Evolutionary conservation across 805 yeast species (phyloP).

Genomic region (Sugiyamaella qingdaonensis): DNA sequence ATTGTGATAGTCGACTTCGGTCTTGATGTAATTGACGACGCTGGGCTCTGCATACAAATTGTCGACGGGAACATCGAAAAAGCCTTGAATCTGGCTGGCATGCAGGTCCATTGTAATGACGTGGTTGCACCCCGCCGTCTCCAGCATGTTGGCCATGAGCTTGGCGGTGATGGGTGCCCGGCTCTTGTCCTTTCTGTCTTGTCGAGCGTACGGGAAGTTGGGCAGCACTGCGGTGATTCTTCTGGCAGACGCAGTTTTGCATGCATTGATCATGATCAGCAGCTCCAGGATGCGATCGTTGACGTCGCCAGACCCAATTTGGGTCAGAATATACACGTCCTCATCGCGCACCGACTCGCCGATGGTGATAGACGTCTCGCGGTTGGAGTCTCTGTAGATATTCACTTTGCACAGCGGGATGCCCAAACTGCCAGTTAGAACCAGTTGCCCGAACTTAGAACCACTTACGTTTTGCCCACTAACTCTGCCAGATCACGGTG

Average conservation of each 20-base stretch:
- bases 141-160: slow-evolving; percentile 84
- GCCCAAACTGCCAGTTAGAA: slow-evolving; percentile 44
- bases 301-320: slow-evolving; percentile 80
- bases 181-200: slow-evolving; percentile 93
- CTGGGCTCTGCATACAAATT: slow-evolving; percentile 94
- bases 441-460: neutral
- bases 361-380: slow-evolving; percentile 80
- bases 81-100: slow-evolving; percentile 97
- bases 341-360: slow-evolving; percentile 93
- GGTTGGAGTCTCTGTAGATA: slow-evolving; percentile 78
- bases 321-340: slow-evolving; percentile 50
- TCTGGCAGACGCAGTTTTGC: slow-evolving; percentile 92
- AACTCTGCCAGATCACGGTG: slow-evolving; percentile 79
- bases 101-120: slow-evolving; percentile 97
- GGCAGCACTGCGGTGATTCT: slow-evolving; percentile 94
- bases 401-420: slow-evolving; percentile 66
- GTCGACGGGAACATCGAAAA: slow-evolving; percentile 93
- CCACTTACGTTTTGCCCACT: slow-evolving; percentile 50
- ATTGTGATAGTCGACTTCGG: slow-evolving; percentile 51
- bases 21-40: slow-evolving; percentile 77
- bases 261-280: slow-evolving; percentile 86
- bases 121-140: slow-evolving; percentile 95
- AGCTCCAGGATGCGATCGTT: slow-evolving; percentile 87
- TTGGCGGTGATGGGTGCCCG: slow-evolving; percentile 97
- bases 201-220: slow-evolving; percentile 95